Evolutionary conservation across 1,139 yeast species (phyloP).

Genomic region (Taphrina populina): DNA sequence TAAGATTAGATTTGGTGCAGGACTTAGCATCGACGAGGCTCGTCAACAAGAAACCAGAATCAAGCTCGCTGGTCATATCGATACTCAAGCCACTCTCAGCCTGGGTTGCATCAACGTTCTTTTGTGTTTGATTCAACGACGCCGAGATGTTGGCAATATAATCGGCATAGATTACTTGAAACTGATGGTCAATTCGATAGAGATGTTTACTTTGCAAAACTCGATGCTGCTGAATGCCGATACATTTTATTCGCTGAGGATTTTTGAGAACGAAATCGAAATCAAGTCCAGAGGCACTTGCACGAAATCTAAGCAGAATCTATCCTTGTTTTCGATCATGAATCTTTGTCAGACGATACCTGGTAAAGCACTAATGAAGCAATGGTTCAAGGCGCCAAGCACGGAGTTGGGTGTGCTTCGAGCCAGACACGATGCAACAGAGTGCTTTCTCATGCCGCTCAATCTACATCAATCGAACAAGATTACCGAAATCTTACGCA

Average conservation of each 20-base stretch:
- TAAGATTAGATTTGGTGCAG: neutral
- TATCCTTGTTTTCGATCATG: constrained; percentile 40
- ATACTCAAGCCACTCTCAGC: constrained; percentile 5
- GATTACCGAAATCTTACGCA: constrained; percentile 40
- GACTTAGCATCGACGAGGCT: neutral
- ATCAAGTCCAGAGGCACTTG: too few species aligned
- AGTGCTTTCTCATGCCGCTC: constrained; percentile 40
- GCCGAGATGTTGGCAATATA: constrained; percentile 27
- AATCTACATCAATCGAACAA: constrained; percentile 39
- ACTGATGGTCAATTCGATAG: constrained; percentile 25
- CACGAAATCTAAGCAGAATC: constrained; percentile 33
- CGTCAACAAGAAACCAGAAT: constrained; percentile 7
- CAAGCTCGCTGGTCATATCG: neutral
- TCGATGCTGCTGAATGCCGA: constrained; percentile 47
- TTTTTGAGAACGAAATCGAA: constrained; percentile 40
- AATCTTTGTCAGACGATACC: constrained; percentile 43
- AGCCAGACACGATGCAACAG: constrained; percentile 44
- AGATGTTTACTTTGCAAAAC: constrained; percentile 27
- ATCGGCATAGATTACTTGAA: constrained; percentile 19
- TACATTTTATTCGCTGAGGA: constrained; percentile 45
- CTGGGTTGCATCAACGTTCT: constrained; percentile 38
- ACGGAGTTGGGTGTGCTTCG: constrained; percentile 41
- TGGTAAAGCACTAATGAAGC: constrained; percentile 44
- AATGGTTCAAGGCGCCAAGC: constrained; percentile 48
- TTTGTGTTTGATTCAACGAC: constrained; percentile 33